Evolutionary conservation across 495 filamentous ascomycete species (phyloP), one percentile per base, ranked within the genome.

Genomic region (Paragyromitra xinjiangensis): DNA sequence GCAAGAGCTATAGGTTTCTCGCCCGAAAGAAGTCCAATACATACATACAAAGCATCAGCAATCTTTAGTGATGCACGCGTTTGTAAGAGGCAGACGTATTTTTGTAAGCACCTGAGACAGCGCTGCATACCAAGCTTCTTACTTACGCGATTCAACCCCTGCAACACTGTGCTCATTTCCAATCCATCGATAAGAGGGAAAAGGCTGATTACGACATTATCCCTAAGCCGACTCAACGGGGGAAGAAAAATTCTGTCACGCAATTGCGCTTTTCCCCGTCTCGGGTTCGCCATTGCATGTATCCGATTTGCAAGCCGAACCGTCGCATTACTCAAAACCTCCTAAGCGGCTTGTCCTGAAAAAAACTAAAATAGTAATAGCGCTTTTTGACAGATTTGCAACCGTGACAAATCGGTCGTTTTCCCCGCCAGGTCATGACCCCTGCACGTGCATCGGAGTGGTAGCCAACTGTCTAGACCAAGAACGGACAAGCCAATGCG

Each of bases 341-440:
- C 26, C 40, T 72, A 72, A 55, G 67, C 58, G 40, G 61, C 3
- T 48, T 22, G 66, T 7, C 42, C 40, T 16, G 24, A 64, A 29
- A 24, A 29, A 26, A 64, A 45, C 4, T 6, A 65, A 24, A 45
- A 50, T 48, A 50, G 42, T 4, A 24, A 44, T 6, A 24, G 48
- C 4, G 6, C 50, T 37, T 75, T 19, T 22, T 42, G 42, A 29
- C 48, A 63, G 73, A 78, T 78, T 79, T 77, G 26, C 48, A 77
- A 78, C 58, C 19, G 48, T 78, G 73, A 78, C 72, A 78, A 78
- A 79, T 66, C 73, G 26, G 26, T 37, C 29, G 61, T 37, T 51
- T 45, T 50, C 39, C 62, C 63, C 71, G 7, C 40, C 39, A 24
- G n/a, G 19, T 16, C 34, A 9, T 26, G 34, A 40, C 29, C 73